Evolutionary conservation across 176 grass and related monocot species (phyloP).

Genomic region (Cenchrus fungigraminus): DNA sequence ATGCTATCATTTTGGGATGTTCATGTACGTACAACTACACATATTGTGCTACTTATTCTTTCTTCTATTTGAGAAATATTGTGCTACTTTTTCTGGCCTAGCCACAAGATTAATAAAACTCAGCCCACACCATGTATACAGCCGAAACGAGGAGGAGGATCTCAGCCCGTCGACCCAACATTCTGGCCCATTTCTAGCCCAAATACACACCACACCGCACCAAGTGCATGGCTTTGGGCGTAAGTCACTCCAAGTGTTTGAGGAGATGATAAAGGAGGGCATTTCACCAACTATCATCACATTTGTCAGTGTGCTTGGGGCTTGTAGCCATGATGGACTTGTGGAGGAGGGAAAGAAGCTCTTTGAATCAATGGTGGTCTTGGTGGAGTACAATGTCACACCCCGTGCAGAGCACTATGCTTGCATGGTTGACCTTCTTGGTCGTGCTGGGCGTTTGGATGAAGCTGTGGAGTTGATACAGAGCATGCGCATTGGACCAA

Average conservation of each 20-base stretch:
- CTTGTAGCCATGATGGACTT: constrained; percentile 86
- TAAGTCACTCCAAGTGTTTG: constrained; percentile 57
- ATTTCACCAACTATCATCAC: constrained; percentile 65
- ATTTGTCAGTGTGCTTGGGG: constrained; percentile 75
- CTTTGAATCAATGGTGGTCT: constrained; percentile 54
- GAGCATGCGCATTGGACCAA: constrained; percentile 59
- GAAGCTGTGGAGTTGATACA: constrained; percentile 67
- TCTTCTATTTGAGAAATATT: too few species aligned
- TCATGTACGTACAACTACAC: too few species aligned
- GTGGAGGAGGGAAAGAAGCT: constrained; percentile 77
- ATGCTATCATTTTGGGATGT: too few species aligned
- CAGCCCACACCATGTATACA: too few species aligned
- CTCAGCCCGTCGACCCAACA: too few species aligned
- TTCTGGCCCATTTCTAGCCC: not conserved
- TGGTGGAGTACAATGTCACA: constrained; percentile 45
- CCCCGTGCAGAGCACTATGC: constrained; percentile 71
- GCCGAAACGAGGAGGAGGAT: too few species aligned
- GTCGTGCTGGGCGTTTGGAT: constrained; percentile 63
- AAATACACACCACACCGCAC: not conserved
- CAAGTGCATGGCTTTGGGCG: constrained; percentile 53
- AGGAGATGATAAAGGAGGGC: constrained; percentile 58
- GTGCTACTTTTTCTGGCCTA: too few species aligned
- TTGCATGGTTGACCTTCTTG: constrained; percentile 82
- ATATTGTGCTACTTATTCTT: too few species aligned
- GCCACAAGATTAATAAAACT: too few species aligned